Evolutionary conservation across 2,329 filamentous ascomycete species (phyloP), one percentile per base, ranked within the genome.

Genomic region (Microsporum canis): DNA sequence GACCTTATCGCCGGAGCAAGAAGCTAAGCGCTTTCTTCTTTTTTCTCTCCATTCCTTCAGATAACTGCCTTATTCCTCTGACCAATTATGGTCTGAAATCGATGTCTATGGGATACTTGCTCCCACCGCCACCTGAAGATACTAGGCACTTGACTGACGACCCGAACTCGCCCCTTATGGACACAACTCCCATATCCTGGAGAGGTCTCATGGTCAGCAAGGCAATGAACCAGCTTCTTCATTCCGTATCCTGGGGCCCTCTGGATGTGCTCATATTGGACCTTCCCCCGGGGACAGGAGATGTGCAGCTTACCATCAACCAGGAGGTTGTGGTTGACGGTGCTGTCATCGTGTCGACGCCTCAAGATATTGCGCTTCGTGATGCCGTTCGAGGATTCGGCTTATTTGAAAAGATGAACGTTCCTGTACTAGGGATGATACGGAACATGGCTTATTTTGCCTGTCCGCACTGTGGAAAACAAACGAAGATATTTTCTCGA

Each of bases 81-180:
- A 91, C 88, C 27, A 96, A 95, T 71, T 97, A 97, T 77, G 94
- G 94, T 45, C 82, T 99, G 61, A 95, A 95, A 75, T 95, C 91
- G 60, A 99, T 99, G 94, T 96, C 91, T 0, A 97, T 99, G 89
- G 94, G 94, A 57, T 97, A 96, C 66, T 81, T 99, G 0, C 85
- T 96, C 41, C 72, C 71, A 8, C 70, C 71, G 29, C 66, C 70
- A 60, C 55, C 66, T 0, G 84, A 83, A 23, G 86, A 90, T 65
- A 82, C 85, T 8, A 67, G 71, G 55, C 66, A 65, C 14, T 39
- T 67, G 6, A 68, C 67, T 0, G 60, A 65, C 29, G 63, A 68
- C 17, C 66, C 67, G 14, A 67, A 65, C 53, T 66, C 69, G 60
- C 65, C 71, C 5, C 71, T 73, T 1, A 75, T 76, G 73, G 75